Conservation (phyloP, 2,329 filamentous ascomycete species). For the Rachicladosporium sp. region DNA sequence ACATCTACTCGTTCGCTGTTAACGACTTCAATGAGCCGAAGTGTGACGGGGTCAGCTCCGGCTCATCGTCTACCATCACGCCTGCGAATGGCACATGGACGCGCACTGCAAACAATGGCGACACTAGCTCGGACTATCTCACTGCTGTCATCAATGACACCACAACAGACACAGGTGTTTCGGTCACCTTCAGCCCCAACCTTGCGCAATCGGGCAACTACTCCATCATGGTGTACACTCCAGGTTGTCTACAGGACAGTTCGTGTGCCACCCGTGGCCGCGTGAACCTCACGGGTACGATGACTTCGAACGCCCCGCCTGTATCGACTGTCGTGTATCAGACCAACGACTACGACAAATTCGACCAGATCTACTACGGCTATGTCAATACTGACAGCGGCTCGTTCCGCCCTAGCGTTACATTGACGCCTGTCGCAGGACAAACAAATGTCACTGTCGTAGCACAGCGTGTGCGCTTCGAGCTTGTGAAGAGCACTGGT, state of each 20-base stretch:
- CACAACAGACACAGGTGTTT: constrained; percentile 40
- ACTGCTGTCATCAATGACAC: constrained; percentile 46
- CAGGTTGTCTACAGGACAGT: constrained; percentile 71
- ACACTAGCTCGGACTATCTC: constrained; percentile 66
- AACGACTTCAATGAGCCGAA: constrained; percentile 77
- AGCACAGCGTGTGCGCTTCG: constrained; percentile 78
- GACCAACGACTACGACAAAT: constrained; percentile 94
- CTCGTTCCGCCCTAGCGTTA: constrained; percentile 70
- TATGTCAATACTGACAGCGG: constrained; percentile 62
- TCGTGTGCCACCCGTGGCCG: constrained; percentile 66
- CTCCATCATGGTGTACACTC: constrained; percentile 76
- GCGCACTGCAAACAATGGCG: constrained; percentile 47
- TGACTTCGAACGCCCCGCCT: constrained; percentile 39
- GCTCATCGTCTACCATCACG: constrained; percentile 53
- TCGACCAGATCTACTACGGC: constrained; percentile 81
- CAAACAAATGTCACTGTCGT: constrained; percentile 65
- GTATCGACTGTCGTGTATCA: constrained; percentile 61
- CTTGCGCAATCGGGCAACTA: constrained; percentile 34
- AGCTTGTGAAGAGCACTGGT: constrained; percentile 58
- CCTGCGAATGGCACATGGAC: constrained; percentile 55
- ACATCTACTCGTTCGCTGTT: constrained; percentile 60
- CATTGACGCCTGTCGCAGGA: constrained; percentile 54
- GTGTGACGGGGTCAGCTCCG: constrained; percentile 53
- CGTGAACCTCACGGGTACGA: constrained; percentile 66
- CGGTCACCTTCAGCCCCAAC: constrained; percentile 59